phyloP scores from a whole-genome alignment of 2,329 filamentous ascomycete species.

The Fusarium vanettenii region DNA sequence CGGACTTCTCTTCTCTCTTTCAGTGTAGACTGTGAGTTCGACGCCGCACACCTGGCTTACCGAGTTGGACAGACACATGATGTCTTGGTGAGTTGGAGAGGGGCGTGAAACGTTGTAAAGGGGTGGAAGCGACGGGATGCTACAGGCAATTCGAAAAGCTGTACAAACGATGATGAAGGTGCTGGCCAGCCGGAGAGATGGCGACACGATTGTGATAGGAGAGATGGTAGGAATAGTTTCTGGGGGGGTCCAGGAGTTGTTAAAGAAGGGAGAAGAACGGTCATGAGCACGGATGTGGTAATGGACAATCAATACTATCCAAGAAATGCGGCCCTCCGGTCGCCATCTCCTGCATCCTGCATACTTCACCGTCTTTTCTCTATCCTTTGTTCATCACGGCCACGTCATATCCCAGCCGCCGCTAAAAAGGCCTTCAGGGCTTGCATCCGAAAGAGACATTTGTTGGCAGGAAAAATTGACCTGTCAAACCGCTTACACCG shows the following conservation, averaged over 20 bases:
- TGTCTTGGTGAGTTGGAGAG: background rate
- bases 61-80: background rate
- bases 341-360: background rate
- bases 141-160: background rate
- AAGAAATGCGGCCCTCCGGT: background rate
- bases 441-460: background rate
- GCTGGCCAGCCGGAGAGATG: background rate
- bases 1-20: background rate
- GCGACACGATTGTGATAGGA: background rate
- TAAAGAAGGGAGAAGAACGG: background rate
- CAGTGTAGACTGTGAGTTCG: background rate
- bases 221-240: background rate
- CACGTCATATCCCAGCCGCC: background rate
- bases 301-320: background rate
- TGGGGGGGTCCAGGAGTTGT: background rate
- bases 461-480: background rate
- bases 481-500: background rate
- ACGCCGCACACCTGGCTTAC: background rate
- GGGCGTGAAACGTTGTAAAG: background rate
- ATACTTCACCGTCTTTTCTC: background rate
- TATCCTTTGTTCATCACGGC: background rate
- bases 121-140: background rate
- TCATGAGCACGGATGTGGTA: background rate
- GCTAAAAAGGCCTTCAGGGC: background rate
- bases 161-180: background rate